phyloP scores from a whole-genome alignment of 2,329 filamentous ascomycete species.

The Colletotrichum trifolii region DNA sequence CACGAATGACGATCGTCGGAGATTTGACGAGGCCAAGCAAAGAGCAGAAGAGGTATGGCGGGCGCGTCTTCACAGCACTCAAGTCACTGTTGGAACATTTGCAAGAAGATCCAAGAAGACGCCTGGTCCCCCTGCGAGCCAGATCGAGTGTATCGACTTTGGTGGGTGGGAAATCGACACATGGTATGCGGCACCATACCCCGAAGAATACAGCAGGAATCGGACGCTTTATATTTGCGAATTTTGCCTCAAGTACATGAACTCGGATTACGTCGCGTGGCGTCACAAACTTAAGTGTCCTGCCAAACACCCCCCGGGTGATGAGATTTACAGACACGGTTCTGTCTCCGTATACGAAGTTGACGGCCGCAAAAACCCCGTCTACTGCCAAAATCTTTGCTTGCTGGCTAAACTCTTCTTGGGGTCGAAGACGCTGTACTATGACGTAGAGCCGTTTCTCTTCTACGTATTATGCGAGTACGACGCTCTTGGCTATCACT shows the following conservation, averaged over 20 bases:
- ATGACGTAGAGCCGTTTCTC: conserved; percentile 95
- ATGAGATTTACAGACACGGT: conserved; percentile 94
- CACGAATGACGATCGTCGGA: conserved; percentile 79
- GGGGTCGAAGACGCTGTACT: conserved; percentile 98
- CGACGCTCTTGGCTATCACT: conserved; percentile 90
- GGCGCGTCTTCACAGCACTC: conserved; percentile 67
- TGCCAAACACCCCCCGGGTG: conserved; percentile 94
- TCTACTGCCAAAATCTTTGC: conserved; percentile 99
- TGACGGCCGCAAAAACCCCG: conserved; percentile 93
- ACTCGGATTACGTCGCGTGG: conserved; percentile 98
- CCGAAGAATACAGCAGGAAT: conserved; percentile 97
- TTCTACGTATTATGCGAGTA: conserved; percentile 98
- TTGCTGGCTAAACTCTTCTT: conserved; percentile 95
- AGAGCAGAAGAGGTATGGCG: conserved; percentile 95
- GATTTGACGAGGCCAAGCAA: conserved; percentile 90
- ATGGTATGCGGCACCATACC: conserved; percentile 98
- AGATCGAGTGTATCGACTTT: conserved; percentile 99
- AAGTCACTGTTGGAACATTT: conserved; percentile 72
- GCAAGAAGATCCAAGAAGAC: conserved; percentile 77
- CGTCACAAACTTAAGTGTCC: conserved; percentile 97
- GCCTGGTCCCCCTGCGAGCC: conserved; percentile 82
- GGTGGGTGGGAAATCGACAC: conserved; percentile 98
- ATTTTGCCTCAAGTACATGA: conserved; percentile 99
- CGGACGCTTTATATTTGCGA: conserved; percentile 98
- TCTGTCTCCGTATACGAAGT: conserved; percentile 97